Evolutionary conservation across 257 asterid genomes (phyloP), one percentile per base, ranked within the genome.

Genomic region (Agastache rugosa): DNA sequence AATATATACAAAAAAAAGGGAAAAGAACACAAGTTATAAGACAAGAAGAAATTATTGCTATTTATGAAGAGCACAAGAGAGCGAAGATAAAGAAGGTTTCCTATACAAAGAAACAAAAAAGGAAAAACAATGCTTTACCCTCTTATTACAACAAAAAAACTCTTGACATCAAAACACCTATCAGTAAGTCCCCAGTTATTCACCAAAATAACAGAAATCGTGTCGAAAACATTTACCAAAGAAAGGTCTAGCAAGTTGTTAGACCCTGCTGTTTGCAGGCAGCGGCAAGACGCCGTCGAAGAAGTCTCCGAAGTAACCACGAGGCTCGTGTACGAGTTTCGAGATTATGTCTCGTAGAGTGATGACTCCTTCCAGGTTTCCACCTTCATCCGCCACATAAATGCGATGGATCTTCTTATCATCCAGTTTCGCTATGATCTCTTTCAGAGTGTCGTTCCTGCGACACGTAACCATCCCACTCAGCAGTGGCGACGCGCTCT

Each of bases 231-330:
- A 5, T 8, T 50, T 19, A 53, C 55, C 22, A 48, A 17, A n/a
- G 19, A 16, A 19, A 48, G 8, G 2, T n/a, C 8, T 44, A n/a
- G 79, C 63, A 23, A 48, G 58, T 50, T 4, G 58, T 87, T 61
- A 95, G 81, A 95, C 99, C 86, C 98, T 85, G 84, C 94, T 90
- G 68, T 93, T 86, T 6, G 91, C 87, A 35, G 98, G 99, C 79
- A 92, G 82, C 0, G 99, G 99, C 81, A 95, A 63, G 73, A 95
- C 99, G 4, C 99, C 98, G 35, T 95, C 98, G 54, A 95, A 95
- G 96, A 95, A 95, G 82, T 95, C 99, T 2, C 99, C 99, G 1
- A 95, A 95, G 79, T 95, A 95, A 5, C 99, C 99, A 1, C 94
- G 96, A 50, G 99, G 99, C 75, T 95, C 99, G 39, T 95, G 99